These are phyloP conservation scores for Lentinula guzmanii DNA, from an alignment of 768 basidiomycete genomes.

Conservation along the genomic window DNA sequence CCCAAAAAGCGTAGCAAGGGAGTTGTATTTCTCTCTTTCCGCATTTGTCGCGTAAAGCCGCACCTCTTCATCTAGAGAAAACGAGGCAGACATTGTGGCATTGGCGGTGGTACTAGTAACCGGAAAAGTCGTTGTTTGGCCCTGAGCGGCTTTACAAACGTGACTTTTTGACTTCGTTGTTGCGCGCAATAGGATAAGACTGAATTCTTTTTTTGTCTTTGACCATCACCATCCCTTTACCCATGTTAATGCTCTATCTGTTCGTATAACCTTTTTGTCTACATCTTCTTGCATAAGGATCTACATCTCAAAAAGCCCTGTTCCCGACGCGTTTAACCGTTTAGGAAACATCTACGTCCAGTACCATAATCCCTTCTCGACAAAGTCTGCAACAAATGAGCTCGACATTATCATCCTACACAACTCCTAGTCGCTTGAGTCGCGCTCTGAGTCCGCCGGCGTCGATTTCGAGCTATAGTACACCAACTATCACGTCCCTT, in stretches of 20 bases:
- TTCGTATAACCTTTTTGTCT: background rate
- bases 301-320: background rate
- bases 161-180: background rate
- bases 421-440: constrained; percentile 1
- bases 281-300: background rate
- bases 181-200: background rate
- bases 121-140: background rate
- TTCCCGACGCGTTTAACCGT: background rate
- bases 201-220: background rate
- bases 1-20: constrained; percentile 84
- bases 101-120: background rate
- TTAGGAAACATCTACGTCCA: background rate
- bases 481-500: constrained; percentile 40
- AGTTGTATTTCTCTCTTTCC: constrained; percentile 84
- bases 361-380: background rate
- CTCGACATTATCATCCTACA: background rate
- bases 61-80: constrained; percentile 87
- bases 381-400: background rate
- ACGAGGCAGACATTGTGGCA: constrained; percentile 25
- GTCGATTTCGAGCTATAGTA: constrained; percentile 25
- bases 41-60: constrained; percentile 82
- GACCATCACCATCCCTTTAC: background rate
- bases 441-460: constrained; percentile 24
- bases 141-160: background rate
- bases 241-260: background rate